Conservation (phyloP, 2,329 filamentous ascomycete species). For the Phaeosphaeria sp. region DNA sequence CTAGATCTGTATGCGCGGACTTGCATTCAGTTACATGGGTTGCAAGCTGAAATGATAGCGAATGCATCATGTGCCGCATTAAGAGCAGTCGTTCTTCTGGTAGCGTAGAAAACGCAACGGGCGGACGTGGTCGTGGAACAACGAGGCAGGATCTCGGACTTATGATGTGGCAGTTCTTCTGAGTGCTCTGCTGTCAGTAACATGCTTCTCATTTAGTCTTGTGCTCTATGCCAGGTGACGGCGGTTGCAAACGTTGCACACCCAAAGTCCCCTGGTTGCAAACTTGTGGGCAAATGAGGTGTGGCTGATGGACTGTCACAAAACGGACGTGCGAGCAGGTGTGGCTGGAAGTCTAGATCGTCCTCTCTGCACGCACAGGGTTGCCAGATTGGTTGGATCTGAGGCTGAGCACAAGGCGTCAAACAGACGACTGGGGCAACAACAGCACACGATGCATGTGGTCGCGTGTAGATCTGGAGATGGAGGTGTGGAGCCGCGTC, state of each 20-base stretch:
- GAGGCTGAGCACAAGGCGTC: background rate
- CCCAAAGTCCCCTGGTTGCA: too few species aligned
- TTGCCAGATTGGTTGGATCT: background rate
- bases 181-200: too few species aligned
- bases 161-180: too few species aligned
- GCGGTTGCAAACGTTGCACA: too few species aligned
- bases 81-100: background rate
- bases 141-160: too few species aligned
- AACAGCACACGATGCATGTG: background rate
- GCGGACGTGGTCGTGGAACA: too few species aligned
- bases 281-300: too few species aligned
- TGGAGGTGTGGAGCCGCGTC: background rate
- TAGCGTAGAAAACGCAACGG: too few species aligned
- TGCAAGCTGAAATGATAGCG: conserved; percentile 1
- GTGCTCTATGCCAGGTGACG: too few species aligned
- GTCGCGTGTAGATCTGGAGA: background rate
- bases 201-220: too few species aligned
- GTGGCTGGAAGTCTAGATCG: conserved; percentile 2
- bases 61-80: background rate
- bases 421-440: background rate
- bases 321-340: background rate
- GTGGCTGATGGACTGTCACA: background rate
- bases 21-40: conserved; percentile 5
- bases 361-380: background rate
- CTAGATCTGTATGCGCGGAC: background rate